Evolutionary conservation across 345 rosid species (phyloP).

Genomic region (Anacardium occidentale): DNA sequence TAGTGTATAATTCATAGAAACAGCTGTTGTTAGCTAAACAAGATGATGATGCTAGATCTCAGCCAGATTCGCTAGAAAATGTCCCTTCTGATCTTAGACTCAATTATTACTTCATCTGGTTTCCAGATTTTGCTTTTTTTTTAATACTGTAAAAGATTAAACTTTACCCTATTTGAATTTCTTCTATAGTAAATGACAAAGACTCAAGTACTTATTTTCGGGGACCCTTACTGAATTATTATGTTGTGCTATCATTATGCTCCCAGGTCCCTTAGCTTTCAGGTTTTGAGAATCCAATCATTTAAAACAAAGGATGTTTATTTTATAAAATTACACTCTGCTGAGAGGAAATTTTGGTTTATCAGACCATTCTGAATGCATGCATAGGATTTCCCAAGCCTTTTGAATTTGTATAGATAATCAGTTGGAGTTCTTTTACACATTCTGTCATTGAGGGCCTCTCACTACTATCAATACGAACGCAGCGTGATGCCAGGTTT

Average conservation of each 20-base stretch:
- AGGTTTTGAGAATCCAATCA: constrained; percentile 7
- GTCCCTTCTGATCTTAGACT: constrained; percentile 12
- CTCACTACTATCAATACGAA: constrained; percentile 75
- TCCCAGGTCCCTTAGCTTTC: constrained; percentile 3
- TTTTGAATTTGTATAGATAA: constrained; percentile 67
- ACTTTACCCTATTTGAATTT: constrained; percentile 1
- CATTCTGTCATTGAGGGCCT: constrained; percentile 86
- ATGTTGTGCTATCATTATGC: background rate
- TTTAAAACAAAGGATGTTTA: constrained; percentile 19
- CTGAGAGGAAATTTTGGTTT: constrained; percentile 21
- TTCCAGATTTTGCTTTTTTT: constrained; percentile 6
- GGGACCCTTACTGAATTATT: background rate
- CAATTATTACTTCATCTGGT: background rate
- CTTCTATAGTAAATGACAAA: constrained; percentile 12
- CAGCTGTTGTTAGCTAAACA: constrained; percentile 1
- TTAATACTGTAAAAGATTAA: constrained; percentile 3
- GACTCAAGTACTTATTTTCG: background rate
- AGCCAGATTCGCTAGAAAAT: constrained; percentile 11
- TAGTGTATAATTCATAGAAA: constrained; percentile 2
- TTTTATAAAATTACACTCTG: constrained; percentile 6
- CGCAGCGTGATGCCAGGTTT: constrained; percentile 89
- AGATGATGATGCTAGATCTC: constrained; percentile 21
- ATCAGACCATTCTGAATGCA: constrained; percentile 55
- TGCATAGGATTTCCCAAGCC: constrained; percentile 52
- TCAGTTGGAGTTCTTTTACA: constrained; percentile 75